Conservation (phyloP, 495 filamentous ascomycete species). For the Podospora bellae-mahoneyi region DNA sequence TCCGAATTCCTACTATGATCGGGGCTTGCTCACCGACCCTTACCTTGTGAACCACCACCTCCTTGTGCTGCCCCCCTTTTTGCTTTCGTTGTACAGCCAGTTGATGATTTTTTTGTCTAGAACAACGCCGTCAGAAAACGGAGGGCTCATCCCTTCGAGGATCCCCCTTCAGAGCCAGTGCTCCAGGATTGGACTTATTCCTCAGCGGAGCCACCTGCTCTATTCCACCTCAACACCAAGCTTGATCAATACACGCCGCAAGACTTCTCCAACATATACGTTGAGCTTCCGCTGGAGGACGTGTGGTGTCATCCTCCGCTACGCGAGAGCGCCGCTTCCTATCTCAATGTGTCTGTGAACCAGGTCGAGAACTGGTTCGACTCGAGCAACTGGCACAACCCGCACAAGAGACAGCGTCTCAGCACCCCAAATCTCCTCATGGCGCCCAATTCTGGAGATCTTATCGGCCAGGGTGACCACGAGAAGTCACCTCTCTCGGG, state of each 20-base stretch:
- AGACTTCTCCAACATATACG: neutral
- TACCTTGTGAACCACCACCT: neutral
- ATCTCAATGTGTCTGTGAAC: constrained; percentile 14
- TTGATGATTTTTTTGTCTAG: constrained; percentile 48
- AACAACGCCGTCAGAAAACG: constrained; percentile 49
- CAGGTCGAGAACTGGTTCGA: neutral
- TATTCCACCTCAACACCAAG: neutral
- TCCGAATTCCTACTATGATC: neutral
- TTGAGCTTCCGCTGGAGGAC: neutral
- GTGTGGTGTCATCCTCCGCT: neutral
- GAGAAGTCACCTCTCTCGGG: constrained; percentile 36
- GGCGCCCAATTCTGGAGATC: constrained; percentile 24
- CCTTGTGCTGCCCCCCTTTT: neutral
- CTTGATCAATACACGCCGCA: neutral
- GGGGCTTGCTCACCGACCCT: neutral
- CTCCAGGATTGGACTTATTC: constrained; percentile 30
- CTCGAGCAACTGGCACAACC: neutral
- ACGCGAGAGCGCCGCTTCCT: neutral
- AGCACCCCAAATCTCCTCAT: constrained; percentile 31
- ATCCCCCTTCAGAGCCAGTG: constrained; percentile 38
- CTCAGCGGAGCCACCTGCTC: too few relatives aligned
- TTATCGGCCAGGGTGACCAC: constrained; percentile 26
- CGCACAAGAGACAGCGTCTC: constrained; percentile 29
- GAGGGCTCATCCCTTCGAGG: constrained; percentile 44
- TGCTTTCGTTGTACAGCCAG: constrained; percentile 38